Evolutionary conservation across 192 early-diverging fungal species (phyloP).

Genomic region (Coemansia sp.): DNA sequence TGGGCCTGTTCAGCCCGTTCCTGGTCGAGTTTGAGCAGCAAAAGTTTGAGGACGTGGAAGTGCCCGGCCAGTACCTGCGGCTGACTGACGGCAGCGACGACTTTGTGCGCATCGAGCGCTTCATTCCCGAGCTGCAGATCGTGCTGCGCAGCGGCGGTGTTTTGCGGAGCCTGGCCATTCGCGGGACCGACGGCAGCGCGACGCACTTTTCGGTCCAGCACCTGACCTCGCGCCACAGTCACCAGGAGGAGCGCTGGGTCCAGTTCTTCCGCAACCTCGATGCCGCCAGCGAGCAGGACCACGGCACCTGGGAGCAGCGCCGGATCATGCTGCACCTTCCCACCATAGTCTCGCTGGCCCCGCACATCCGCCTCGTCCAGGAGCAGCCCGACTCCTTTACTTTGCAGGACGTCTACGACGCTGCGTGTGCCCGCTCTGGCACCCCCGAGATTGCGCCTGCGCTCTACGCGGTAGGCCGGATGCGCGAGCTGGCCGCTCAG

Average conservation of each 20-base stretch:
- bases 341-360: conserved; percentile 86
- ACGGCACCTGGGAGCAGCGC: conserved; percentile 72
- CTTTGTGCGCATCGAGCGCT: conserved; percentile 93
- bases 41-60: conserved; percentile 98
- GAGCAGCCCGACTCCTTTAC: conserved; percentile 87
- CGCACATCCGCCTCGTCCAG: conserved; percentile 85
- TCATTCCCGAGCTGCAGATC: conserved; percentile 85
- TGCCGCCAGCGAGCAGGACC: conserved; percentile 63
- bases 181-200: conserved; percentile 84
- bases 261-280: conserved; percentile 94
- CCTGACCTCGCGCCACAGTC: conserved; percentile 78
- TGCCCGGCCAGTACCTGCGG: conserved; percentile 94
- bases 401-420: conserved; percentile 91
- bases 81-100: conserved; percentile 77
- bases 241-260: conserved; percentile 91
- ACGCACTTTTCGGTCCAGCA: conserved; percentile 94
- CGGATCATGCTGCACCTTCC: conserved; percentile 80
- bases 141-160: conserved; percentile 70
- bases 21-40: conserved; percentile 97
- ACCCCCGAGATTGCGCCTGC: conserved; percentile 85
- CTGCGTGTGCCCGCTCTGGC: conserved; percentile 65
- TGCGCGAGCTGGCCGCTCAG: conserved; percentile 43
- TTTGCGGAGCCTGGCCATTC: conserved; percentile 74
- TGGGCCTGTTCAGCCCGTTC: conserved; percentile 87
- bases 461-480: conserved; percentile 68